Percentiles rank a stretch among this genome's conserved stretches.
Evolutionary conservation across 768 basidiomycete species (phyloP).

Genomic region (Auriculariales sp.): DNA sequence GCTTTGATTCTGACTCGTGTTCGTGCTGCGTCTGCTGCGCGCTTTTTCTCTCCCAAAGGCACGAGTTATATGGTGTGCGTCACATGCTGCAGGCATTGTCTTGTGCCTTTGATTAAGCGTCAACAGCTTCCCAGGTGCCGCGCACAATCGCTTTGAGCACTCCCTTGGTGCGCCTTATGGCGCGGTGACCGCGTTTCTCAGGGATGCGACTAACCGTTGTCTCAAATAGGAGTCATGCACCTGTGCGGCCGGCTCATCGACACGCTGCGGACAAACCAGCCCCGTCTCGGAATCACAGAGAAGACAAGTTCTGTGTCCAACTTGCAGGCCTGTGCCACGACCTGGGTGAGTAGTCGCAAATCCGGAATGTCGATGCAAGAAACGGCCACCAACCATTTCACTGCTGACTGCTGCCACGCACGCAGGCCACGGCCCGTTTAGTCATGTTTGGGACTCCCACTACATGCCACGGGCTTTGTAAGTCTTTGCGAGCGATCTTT

Average conservation of each 20-base stretch:
- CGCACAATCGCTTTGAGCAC: slow-evolving; percentile 76
- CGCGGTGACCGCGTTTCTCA: no score
- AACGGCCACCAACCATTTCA: no score
- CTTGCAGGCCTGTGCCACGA: slow-evolving; percentile 76
- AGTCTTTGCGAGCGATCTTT: no score
- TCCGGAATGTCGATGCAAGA: not conserved
- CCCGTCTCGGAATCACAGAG: slow-evolving; percentile 46
- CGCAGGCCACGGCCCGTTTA: slow-evolving; percentile 68
- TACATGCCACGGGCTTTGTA: slow-evolving; percentile 60
- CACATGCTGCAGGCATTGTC: no score
- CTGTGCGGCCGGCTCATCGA: slow-evolving; percentile 51
- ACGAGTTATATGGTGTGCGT: no score
- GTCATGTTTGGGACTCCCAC: slow-evolving; percentile 64
- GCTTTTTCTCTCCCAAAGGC: no score
- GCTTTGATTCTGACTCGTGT: not conserved
- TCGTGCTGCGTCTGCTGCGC: no score
- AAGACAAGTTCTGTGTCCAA: slow-evolving; percentile 65
- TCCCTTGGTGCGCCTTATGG: slow-evolving; percentile 58
- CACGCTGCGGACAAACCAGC: slow-evolving; percentile 43
- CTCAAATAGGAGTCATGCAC: slow-evolving; percentile 67
- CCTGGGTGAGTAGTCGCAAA: slow-evolving; percentile 18
- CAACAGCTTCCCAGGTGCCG: slow-evolving; percentile 31
- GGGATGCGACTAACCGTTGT: no score
- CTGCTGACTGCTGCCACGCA: not conserved
- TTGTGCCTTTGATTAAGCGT: no score